Percentiles rank a stretch among this genome's conserved stretches.
phyloP scores from a whole-genome alignment of 2,329 filamentous ascomycete species.

The Paraconiothyrium brasiliense region DNA sequence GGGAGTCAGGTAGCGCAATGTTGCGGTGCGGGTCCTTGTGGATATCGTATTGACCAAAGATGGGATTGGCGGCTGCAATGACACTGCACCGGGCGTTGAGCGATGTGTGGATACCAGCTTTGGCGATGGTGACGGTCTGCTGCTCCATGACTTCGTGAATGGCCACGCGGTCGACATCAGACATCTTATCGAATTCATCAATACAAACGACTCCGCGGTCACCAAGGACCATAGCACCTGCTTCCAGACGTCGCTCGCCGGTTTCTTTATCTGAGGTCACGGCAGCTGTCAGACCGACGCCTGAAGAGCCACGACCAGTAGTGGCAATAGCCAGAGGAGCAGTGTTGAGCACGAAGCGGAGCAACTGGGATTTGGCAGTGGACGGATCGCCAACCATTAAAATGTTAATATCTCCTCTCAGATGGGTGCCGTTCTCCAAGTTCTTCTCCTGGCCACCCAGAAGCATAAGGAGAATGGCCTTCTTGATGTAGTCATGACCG shows the following conservation, averaged over 20 bases:
- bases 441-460: constrained; percentile 98
- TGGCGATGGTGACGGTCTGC: constrained; percentile 98
- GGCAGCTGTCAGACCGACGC: constrained; percentile 95
- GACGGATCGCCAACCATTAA: constrained; percentile 99
- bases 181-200: constrained; percentile 99
- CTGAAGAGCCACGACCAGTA: constrained; percentile 94
- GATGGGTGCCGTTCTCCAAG: constrained; percentile 94
- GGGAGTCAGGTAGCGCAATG: constrained; percentile 94
- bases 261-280: constrained; percentile 98
- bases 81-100: constrained; percentile 97
- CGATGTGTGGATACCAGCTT: constrained; percentile 97
- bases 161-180: constrained; percentile 94
- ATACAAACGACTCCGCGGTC: constrained; percentile 98
- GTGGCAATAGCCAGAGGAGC: constrained; percentile 96
- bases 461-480: constrained; percentile 94
- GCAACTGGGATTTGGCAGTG: constrained; percentile 96
- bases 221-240: constrained; percentile 97
- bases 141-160: constrained; percentile 99
- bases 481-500: constrained; percentile 97
- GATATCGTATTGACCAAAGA: constrained; percentile 97
- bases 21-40: constrained; percentile 99
- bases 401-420: constrained; percentile 98
- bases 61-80: constrained; percentile 94
- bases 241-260: constrained; percentile 91
- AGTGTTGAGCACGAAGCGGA: constrained; percentile 96